Evolutionary conservation across 2,329 filamentous ascomycete species (phyloP), one percentile per base, ranked within the genome.

Genomic region (Aspergillus candidus): DNA sequence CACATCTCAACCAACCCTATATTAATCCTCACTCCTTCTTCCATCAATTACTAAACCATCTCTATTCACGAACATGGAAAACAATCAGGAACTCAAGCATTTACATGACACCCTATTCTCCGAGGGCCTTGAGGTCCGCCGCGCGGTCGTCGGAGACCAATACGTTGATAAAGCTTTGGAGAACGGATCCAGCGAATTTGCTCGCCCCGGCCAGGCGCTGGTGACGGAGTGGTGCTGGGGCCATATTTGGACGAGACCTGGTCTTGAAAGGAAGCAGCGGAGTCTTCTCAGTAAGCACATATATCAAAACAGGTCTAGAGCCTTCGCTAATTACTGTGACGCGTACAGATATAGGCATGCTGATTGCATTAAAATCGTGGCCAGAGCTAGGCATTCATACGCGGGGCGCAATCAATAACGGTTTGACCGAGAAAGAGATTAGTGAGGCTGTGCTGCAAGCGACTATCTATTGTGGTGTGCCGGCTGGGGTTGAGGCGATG

Each of bases 151-250:
- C 6, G 44, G 50, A 3, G 35, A 48, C n/a, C n/a, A 32, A 32
- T 52, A 52, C 35, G 50, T 52, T 2, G 31, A 49, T 37, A 44
- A 49, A 2, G 49, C 53, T 3, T 44, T 58, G 10, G 44, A 46
- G 4, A 52, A 55, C n/a, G 57, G 51, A 11, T 49, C 46, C 17
- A 50, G 45, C 22, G 52, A 56, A 10, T 59, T 58, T 43, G 48
- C 53, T 4, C 51, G 53, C 1, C 46, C 54, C 5, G 48, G 46
- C 27, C 54, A 60, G 29, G 54, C 56, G 35, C 48, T 58, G 12
- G 46, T 45, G 5, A 49, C 50, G 1, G 45, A 35, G 15, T 46
- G 11, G 11, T 41, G 45, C 17, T 52, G 45, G 45, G 48, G 45
- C 12, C n/a, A 32, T 8, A 38, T 49, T 1, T 49, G 43, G 50